A percentile compares a stretch with the other conserved stretches of the same genome.
These are phyloP conservation scores for Hypoxylon rubiginosum DNA, from an alignment of 2,329 filamentous ascomycete species.

Conservation along the genomic window DNA sequence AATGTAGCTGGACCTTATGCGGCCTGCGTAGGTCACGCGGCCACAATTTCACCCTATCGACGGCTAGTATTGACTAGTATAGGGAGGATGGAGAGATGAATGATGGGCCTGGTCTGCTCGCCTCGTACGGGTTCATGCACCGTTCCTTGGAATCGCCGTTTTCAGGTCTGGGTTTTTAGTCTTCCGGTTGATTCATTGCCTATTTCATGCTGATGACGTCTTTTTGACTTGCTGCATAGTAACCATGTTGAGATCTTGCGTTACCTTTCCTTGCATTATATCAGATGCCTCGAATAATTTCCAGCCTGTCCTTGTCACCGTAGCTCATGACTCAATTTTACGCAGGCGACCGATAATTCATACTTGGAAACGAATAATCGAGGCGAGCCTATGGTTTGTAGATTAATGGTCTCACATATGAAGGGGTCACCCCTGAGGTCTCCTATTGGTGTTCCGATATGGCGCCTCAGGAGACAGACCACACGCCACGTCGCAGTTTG, in stretches of 20 bases:
- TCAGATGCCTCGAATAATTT: neutral
- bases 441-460: constrained; percentile 5
- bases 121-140: constrained; percentile 1
- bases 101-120: neutral
- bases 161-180: neutral
- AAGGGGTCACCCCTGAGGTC: constrained; percentile 1
- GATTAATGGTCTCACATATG: constrained; percentile 9
- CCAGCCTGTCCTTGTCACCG: neutral
- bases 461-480: neutral
- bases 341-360: neutral
- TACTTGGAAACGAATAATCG: neutral
- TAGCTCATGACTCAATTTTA: neutral
- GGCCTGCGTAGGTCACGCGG: neutral
- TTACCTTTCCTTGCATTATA: neutral
- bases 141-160: neutral
- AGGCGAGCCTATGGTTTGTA: neutral
- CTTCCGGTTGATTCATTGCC: neutral
- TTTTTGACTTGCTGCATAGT: neutral
- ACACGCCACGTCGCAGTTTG: constrained; percentile 8
- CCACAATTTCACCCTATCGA: neutral
- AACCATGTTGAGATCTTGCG: neutral
- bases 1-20: neutral
- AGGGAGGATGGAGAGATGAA: neutral
- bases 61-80: neutral
- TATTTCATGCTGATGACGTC: neutral